A percentile compares a stretch with the other conserved stretches of the same genome.
Conservation (phyloP, 306 rosid genomes). For the Medicago ruthenica region DNA sequence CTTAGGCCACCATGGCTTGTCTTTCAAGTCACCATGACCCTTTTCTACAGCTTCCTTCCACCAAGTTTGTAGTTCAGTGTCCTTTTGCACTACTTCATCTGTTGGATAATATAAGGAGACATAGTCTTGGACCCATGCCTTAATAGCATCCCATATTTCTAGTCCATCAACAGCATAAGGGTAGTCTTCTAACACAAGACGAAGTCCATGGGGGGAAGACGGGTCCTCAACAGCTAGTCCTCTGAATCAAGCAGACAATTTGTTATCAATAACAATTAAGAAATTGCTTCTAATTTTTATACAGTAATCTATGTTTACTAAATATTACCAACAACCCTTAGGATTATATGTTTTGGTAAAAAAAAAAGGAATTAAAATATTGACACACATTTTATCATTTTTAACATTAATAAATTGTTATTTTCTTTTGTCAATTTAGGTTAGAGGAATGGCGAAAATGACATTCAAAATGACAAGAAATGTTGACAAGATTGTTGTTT, state of each 20-base stretch:
- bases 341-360: too few relatives aligned
- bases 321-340: too few relatives aligned
- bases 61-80: constrained; percentile 68
- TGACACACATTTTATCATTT: too few relatives aligned
- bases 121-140: constrained; percentile 64
- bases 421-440: too few relatives aligned
- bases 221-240: constrained; percentile 72
- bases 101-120: constrained; percentile 54
- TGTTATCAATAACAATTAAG: background rate
- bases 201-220: constrained; percentile 60
- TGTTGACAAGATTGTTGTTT: too few relatives aligned
- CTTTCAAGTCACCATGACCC: constrained; percentile 70
- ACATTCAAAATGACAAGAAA: too few relatives aligned
- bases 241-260: constrained; percentile 43
- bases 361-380: too few relatives aligned
- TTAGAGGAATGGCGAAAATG: too few relatives aligned
- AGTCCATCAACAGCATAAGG: constrained; percentile 71
- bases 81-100: constrained; percentile 49
- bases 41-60: constrained; percentile 68
- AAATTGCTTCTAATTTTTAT: background rate
- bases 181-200: constrained; percentile 66
- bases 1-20: constrained; percentile 72
- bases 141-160: constrained; percentile 71
- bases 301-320: too few relatives aligned
- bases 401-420: too few relatives aligned